These are phyloP conservation scores for Aspergillus wentii DNA, from an alignment of 495 filamentous ascomycete genomes.

Conservation along the genomic window DNA sequence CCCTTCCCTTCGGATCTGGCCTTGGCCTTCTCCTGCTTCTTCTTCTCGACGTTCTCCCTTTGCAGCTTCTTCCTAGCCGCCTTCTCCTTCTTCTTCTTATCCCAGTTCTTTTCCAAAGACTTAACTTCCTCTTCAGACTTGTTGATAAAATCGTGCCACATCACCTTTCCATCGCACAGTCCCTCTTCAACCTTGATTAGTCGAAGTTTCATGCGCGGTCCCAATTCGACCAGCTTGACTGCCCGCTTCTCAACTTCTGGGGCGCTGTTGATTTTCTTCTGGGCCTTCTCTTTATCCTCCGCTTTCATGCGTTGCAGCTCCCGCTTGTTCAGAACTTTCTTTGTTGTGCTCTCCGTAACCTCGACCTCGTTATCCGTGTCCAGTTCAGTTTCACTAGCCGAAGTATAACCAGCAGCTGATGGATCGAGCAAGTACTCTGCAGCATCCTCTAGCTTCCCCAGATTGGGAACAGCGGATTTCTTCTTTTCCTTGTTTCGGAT, in stretches of 20 bases:
- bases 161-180: conserved; percentile 80
- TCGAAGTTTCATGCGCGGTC: conserved; percentile 82
- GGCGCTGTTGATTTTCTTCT: conserved; percentile 25
- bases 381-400: conserved; percentile 84
- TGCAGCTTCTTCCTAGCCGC: conserved; percentile 75
- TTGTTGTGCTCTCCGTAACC: conserved; percentile 67
- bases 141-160: conserved; percentile 94
- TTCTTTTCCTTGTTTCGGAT: conserved; percentile 59
- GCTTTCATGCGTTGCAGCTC: conserved; percentile 52
- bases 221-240: conserved; percentile 87
- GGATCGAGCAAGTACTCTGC: conserved; percentile 89
- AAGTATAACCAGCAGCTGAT: conserved; percentile 84
- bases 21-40: conserved; percentile 58
- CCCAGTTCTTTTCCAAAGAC: conserved; percentile 76
- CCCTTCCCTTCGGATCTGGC: conserved; percentile 37
- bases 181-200: conserved; percentile 97
- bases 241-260: conserved; percentile 70
- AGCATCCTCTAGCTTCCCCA: conserved; percentile 87
- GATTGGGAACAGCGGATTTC: conserved; percentile 69
- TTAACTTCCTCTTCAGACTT: conserved; percentile 76
- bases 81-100: conserved; percentile 70
- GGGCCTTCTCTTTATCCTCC: conserved; percentile 30
- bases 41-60: conserved; percentile 81
- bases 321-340: conserved; percentile 61
- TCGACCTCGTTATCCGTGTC: conserved; percentile 97